Base-by-base conservation (phyloP, 2,329 filamentous ascomycete genomes). In the Colletotrichum liaoningense region DNA sequence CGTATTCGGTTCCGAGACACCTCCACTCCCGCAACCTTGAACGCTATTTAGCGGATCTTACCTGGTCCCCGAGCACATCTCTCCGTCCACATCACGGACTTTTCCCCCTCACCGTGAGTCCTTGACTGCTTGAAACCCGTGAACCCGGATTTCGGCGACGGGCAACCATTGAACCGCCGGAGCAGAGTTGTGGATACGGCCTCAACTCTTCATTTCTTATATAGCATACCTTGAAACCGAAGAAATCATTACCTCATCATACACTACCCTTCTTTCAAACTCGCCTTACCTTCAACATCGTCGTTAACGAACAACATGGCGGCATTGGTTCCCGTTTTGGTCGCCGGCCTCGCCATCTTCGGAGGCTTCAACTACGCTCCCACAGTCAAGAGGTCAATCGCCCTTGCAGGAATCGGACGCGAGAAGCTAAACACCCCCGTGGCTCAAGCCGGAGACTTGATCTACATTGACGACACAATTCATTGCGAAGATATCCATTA, bases 401-500 rank as follows among this genome's bases (percentile, higher is more conserved):
- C 67, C 2, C 24, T 83, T 0, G 28, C 79, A 0, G 82, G 82
- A 12, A 16, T 80, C 5, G 79, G 80, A 33, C 78, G 81, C 16
- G 66, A 64, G 9, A 74, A 75, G 3, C 64, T 54, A 5, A 79
- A 76, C 14, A 81, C 77, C 0, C 19, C 69, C 1, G n/a, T 80
- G 5, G 33, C 71, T 5, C 60, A 75, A 6, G 54, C 68, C 3
- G 73, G 80, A 4, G 81, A 83, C 26, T 77, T 88, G 1, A 76
- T 84, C 6, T 73, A 77, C 11, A 88, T 92, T 11, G 79, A 84
- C 0, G 86, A 89, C 74, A 91, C 90, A 0, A 78, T 83, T 3
- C 83, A 89, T 19, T 92, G 90, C 77, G 91, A 92, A 76, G 90
- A 92, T 73, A 60, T 92, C 4, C 89, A 92, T 76, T 85, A 89